Conservation (phyloP, 1,139 yeast genomes). For the Maudiozyma humilis region DNA sequence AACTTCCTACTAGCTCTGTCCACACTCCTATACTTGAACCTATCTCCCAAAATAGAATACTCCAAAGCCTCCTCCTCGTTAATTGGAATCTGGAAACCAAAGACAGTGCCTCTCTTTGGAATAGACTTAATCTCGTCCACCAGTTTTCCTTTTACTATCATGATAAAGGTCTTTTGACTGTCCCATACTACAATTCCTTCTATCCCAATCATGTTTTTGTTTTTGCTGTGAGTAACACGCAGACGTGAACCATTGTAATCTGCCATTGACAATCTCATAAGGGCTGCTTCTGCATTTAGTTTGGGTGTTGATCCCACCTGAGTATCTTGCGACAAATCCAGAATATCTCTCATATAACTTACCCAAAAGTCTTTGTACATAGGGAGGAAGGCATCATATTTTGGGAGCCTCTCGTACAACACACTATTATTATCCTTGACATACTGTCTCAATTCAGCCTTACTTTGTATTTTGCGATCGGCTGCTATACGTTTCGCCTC, state of each 20-base stretch:
- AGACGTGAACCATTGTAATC: conserved; percentile 77
- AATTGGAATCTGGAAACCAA: conserved; percentile 45
- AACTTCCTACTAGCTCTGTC: conserved; percentile 84
- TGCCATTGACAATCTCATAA: conserved; percentile 62
- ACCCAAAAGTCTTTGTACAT: conserved; percentile 30
- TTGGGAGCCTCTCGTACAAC: conserved; percentile 19
- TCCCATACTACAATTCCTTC: conserved; percentile 85
- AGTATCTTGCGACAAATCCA: conserved; percentile 19
- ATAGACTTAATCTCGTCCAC: conserved; percentile 49
- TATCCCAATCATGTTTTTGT: conserved; percentile 52
- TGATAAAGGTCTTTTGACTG: conserved; percentile 63
- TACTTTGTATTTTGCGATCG: conserved; percentile 13
- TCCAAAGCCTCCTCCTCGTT: conserved; percentile 35
- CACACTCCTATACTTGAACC: conserved; percentile 66
- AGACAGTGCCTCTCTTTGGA: conserved; percentile 54
- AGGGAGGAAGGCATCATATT: conserved; percentile 20
- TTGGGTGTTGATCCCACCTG: conserved; percentile 14
- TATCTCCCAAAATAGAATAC: conserved; percentile 70
- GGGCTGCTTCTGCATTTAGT: conserved; percentile 23
- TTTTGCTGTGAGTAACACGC: conserved; percentile 50
- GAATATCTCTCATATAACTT: conserved; percentile 27
- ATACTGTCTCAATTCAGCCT: conserved; percentile 11
- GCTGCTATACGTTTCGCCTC: conserved; percentile 18
- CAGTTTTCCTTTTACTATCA: conserved; percentile 46
- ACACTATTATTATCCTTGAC: conserved; percentile 16